These are phyloP conservation scores for Porpolomopsis calyptriformis DNA, from an alignment of 768 basidiomycete species.

Conservation along the genomic window DNA sequence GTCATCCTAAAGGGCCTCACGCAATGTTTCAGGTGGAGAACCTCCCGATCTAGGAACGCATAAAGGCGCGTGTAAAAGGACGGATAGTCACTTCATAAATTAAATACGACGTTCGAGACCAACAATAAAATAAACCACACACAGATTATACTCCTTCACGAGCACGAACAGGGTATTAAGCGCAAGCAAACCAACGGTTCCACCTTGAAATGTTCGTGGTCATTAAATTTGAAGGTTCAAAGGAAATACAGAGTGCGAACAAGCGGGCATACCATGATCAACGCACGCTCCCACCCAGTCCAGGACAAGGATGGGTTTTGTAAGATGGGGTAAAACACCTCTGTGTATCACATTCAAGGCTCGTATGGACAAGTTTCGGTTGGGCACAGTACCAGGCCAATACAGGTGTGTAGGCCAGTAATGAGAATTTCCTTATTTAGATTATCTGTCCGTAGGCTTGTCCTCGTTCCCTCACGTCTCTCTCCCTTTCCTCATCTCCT, in stretches of 20 bases:
- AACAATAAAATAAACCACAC: slow-evolving; percentile 21
- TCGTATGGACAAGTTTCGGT: slow-evolving; percentile 36
- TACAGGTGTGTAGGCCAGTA: slow-evolving; percentile 32
- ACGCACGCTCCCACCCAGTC: slow-evolving; percentile 85
- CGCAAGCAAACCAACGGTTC: slow-evolving; percentile 75
- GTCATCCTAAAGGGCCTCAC: slow-evolving; percentile 90
- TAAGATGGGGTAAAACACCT: slow-evolving; percentile 75
- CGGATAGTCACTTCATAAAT: slow-evolving; percentile 74
- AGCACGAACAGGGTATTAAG: slow-evolving; percentile 82
- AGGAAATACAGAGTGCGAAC: not conserved
- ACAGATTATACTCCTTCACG: slow-evolving; percentile 92
- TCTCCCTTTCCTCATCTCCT: not conserved
- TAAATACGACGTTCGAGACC: slow-evolving; percentile 3
- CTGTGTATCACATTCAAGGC: slow-evolving; percentile 73
- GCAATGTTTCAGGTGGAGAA: slow-evolving; percentile 83
- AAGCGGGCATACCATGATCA: slow-evolving; percentile 50
- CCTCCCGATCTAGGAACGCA: slow-evolving; percentile 74
- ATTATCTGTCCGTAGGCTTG: not conserved
- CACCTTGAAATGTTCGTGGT: slow-evolving; percentile 37
- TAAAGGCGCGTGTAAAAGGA: slow-evolving; percentile 91
- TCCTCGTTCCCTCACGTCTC: not conserved
- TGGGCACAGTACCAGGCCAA: slow-evolving; percentile 27
- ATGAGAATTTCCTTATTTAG: not conserved
- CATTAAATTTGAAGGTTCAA: not conserved
- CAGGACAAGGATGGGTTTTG: slow-evolving; percentile 70